Base-by-base conservation (phyloP, 2,329 filamentous ascomycete genomes). In the Leptosphaerulina australis region DNA sequence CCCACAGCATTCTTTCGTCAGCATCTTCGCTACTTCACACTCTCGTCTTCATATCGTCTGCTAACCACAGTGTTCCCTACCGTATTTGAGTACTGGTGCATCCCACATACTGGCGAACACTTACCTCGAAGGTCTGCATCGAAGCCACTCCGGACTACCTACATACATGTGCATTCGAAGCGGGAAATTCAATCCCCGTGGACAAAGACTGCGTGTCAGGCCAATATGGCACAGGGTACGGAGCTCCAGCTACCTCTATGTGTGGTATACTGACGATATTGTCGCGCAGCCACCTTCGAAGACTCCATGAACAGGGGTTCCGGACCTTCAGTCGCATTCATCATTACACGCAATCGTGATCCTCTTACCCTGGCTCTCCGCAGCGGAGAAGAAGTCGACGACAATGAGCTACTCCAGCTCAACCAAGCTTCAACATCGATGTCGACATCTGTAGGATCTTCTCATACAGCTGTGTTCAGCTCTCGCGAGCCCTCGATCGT, bases 171-270 rank as follows among this genome's bases (percentile, higher is more conserved):
- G 39, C 39, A 34, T 3, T 18, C 26, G 28, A 37, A 12, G 14
- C 1, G 5, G 12, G 18, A 3, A 11, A 33, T 18, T 3, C 9
- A 37, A 14, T 8, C 25, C 14, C 21, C 18, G 11, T 14, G 21
- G 10, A 44, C 26, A 33, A 31, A 11, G 15, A 38, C 26, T n/a
- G 29, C n/a, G 60, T 38, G 35, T 45, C 38, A 57, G 52, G 36
- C 58, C 52, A n/a, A 47, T 56, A 50, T 64, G 62, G 62, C 54
- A 43, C 44, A 55, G 60, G 41, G 62, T 64, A 55, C 30, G 49
- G 25, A n/a, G 15, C 12, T 29, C n/a, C 18, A 9, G 1, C 4
- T 7, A 24, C 5, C 21, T 9, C 10, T 17, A 55, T 47, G 12
- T 5, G 25, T 11, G 18, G 15, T 10, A 20, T 12, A 25, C 38